Evolutionary conservation across 2,329 filamentous ascomycete species (phyloP), one percentile per base, ranked within the genome.

Genomic region (Fusarium newnesense): DNA sequence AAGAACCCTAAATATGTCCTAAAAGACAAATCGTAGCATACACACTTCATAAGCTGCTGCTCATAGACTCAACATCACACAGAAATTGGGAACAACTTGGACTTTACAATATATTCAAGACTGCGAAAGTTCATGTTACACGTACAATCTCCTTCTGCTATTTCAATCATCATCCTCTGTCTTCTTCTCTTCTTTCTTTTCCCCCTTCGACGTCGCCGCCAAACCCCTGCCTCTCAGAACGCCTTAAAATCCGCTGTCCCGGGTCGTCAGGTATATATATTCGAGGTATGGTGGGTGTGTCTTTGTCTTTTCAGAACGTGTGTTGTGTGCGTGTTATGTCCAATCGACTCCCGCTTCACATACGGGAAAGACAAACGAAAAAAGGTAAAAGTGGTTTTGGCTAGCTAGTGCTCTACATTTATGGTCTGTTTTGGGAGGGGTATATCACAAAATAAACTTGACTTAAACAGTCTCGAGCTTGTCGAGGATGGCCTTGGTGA

Each of bases 401-500:
- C 24, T 24, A 24, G 24, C 24, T 24, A 24, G 24, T 24, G 24
- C 24, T 24, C 24, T 24, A 24, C 24, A 49, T 62, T 59, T 62
- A 67, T 72, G 60, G 68, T 72, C 74, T 75, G 67, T 65, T 60
- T 59, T 21, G 18, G 13, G 53, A 50, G 30, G 67, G 71, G 71
- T 67, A 74, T 77, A 79, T 78, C 72, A 72, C 67, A 74, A 72
- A 71, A 64, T 26, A 73, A 64, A 60, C 64, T 73, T 60, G 46
- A 54, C 82, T 89, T 89, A 92, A 82, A 91, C 80, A 77, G 87
- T 85, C 88, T 98, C 96, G 95, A 99, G 97, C 89, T 96, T 94
- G 87, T 95, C 91, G 81, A 99, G 89, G 81, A 99, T 93, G 79
- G 96, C 95, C 80, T 92, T 89, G 80, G 96, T 98, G 87, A 98